Evolutionary conservation across 2,329 filamentous ascomycete genomes (phyloP).

Genomic region (Neospermospora avenae): DNA sequence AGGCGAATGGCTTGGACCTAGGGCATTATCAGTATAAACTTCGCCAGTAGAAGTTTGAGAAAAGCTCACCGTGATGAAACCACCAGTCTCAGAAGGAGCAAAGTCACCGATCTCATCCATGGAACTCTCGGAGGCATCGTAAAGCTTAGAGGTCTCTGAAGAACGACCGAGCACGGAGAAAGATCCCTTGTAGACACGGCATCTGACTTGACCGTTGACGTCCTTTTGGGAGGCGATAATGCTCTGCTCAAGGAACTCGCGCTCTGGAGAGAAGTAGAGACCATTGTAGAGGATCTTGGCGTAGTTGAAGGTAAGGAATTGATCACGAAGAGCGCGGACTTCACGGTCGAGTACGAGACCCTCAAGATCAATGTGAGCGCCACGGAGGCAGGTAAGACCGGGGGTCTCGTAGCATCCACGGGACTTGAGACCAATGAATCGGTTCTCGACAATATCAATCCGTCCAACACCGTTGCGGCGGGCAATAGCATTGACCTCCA

Average conservation of each 20-base stretch:
- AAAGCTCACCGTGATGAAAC: conserved; percentile 46
- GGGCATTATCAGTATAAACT: neutral
- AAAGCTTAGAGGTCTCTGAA: conserved; percentile 66
- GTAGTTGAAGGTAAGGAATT: conserved; percentile 65
- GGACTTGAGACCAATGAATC: conserved; percentile 74
- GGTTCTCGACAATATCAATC: conserved; percentile 81
- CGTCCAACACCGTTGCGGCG: conserved; percentile 71
- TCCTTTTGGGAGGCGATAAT: conserved; percentile 57
- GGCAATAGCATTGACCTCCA: conserved; percentile 67
- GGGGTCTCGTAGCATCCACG: conserved; percentile 72
- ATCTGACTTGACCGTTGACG: conserved; percentile 60
- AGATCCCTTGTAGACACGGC: conserved; percentile 65
- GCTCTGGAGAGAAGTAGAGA: conserved; percentile 65
- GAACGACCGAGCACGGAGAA: conserved; percentile 57
- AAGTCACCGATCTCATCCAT: conserved; percentile 73
- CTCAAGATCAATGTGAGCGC: conserved; percentile 52
- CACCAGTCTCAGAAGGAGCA: conserved; percentile 61
- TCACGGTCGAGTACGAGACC: conserved; percentile 67
- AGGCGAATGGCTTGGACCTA: conserved; percentile 24
- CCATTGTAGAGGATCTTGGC: conserved; percentile 55
- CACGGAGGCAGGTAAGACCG: conserved; percentile 34
- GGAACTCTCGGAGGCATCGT: conserved; percentile 60
- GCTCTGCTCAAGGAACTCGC: conserved; percentile 66
- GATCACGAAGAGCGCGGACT: conserved; percentile 66
- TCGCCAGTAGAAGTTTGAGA: neutral